These are phyloP conservation scores for Saccharomycopsis sp. DNA, from an alignment of 805 yeast species.

Conservation along the genomic window DNA sequence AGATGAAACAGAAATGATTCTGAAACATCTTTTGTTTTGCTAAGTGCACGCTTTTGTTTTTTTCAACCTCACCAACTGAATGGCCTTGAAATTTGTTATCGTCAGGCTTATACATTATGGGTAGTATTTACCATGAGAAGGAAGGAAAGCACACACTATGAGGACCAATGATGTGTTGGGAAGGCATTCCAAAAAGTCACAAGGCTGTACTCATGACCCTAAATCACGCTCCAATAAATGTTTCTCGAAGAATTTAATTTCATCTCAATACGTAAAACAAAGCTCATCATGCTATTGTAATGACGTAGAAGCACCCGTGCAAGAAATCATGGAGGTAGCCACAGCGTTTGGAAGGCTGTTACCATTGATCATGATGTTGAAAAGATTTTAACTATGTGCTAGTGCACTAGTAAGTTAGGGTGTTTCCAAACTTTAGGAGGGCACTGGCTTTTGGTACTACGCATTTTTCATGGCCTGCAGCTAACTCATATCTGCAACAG, in stretches of 20 bases:
- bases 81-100: too few relatives aligned
- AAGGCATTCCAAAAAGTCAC: background rate
- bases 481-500: background rate
- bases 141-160: background rate
- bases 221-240: background rate
- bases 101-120: too few relatives aligned
- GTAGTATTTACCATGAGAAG: background rate
- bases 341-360: background rate
- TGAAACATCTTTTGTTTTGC: background rate
- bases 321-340: background rate
- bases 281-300: background rate
- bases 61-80: too few relatives aligned
- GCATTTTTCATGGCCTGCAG: background rate
- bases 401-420: background rate
- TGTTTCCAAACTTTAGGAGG: background rate
- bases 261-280: background rate
- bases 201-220: background rate
- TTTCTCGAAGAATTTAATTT: background rate
- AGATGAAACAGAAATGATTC: background rate
- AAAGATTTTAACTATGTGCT: background rate
- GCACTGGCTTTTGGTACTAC: background rate
- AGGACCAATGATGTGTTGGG: background rate
- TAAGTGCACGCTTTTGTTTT: background rate
- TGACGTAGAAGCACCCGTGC: background rate
- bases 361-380: background rate